Conservation (phyloP, 2,329 filamentous ascomycete species). For the Paecilomyces niveus region DNA sequence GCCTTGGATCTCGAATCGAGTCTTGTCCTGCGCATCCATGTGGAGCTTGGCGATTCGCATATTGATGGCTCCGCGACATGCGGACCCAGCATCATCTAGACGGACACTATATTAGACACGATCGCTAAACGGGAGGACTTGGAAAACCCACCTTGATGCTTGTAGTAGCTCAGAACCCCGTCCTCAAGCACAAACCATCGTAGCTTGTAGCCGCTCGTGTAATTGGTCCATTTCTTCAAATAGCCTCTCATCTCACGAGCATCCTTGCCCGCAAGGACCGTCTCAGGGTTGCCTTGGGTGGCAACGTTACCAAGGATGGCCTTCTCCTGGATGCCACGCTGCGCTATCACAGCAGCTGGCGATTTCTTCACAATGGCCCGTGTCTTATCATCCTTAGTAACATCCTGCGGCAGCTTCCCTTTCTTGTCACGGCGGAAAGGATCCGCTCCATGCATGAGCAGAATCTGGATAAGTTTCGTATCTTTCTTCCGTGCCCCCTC, state of each 20-base stretch:
- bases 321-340: slow-evolving; percentile 93
- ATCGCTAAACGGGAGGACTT: not conserved
- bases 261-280: slow-evolving; percentile 66
- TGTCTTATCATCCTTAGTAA: slow-evolving; percentile 90
- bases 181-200: slow-evolving; percentile 98
- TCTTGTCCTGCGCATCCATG: slow-evolving; percentile 97
- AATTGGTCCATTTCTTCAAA: slow-evolving; percentile 99
- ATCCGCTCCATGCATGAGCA: slow-evolving; percentile 89
- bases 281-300: slow-evolving; percentile 53
- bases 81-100: slow-evolving; percentile 84
- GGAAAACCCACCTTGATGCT: slow-evolving; percentile 63
- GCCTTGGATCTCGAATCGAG: slow-evolving; percentile 93
- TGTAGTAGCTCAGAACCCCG: slow-evolving; percentile 96
- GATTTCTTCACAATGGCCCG: slow-evolving; percentile 86
- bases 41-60: slow-evolving; percentile 93
- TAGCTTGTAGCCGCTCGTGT: slow-evolving; percentile 92
- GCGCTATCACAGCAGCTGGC: slow-evolving; percentile 86
- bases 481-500: slow-evolving; percentile 88
- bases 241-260: slow-evolving; percentile 97
- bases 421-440: slow-evolving; percentile 92
- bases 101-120: not conserved
- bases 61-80: slow-evolving; percentile 95
- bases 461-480: slow-evolving; percentile 75
- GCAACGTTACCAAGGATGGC: slow-evolving; percentile 75
- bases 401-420: slow-evolving; percentile 90